Evolutionary conservation across 1,284 basidiomycete species (phyloP), one percentile per base, ranked within the genome.

Genomic region (Athelia sp.): DNA sequence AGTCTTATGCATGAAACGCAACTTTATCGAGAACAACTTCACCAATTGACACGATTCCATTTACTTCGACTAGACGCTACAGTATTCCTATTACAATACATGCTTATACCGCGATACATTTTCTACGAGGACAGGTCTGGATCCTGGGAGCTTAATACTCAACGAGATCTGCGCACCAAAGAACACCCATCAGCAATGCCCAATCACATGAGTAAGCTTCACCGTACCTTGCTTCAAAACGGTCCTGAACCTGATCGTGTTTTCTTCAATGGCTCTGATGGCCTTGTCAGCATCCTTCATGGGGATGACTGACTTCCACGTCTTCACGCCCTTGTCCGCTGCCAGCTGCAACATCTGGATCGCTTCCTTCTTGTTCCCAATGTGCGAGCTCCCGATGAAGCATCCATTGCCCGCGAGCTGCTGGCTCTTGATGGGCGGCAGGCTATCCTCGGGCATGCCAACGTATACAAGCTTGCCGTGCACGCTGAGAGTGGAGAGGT

Each of bases 281-380:
- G 72, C 71, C 62, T 78, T 68, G 48, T 82, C 71, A 10, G 78
- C 81, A 64, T 79, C 71, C 44, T 73, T 76, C 81, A 84, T 84
- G 44, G 76, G 76, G 38, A 79, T 50, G 59, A 78, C 74, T 58
- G 80, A 69, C 67, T 68, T 64, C 66, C 74, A 76, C 3, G 75
- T 74, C 55, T 72, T 69, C 58, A 81, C 66, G 14, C 67, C 64
- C 63, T 84, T 79, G 56, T 82, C 68, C 4, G 72, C 74, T 4
- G 79, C 81, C 15, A 84, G 68, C 53, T 79, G 59, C 34, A 83
- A 67, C 83, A 85, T 86, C 50, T 72, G 70, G 17, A 78, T 58
- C 17, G 72, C 78, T 59, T 87, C 84, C 53, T 73, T 73, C 69
- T 82, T 84, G 64, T 70, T 80, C 31, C 84, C 84, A 46, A 87